Evolutionary conservation across 179 eudicot species (phyloP), one percentile per base, ranked within the genome.

Genomic region (Beta lomatogona): DNA sequence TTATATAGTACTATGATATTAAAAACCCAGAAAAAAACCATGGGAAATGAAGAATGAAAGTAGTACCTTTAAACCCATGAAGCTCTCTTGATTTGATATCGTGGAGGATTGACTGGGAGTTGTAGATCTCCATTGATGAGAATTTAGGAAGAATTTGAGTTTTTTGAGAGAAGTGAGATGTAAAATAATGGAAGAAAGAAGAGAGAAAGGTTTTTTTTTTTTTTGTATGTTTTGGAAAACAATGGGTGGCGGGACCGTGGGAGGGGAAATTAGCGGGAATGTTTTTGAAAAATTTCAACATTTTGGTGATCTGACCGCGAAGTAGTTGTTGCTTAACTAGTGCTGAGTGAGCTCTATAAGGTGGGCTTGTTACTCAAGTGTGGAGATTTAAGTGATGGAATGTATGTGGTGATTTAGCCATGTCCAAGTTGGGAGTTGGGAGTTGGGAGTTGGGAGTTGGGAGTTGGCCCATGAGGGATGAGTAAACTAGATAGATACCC

Each of bases 71-170:
- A 76, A 87, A 88, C 25, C 95, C 92, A 76, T 83, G 87, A 75
- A 92, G 89, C 77, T 92, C 90, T 77, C 92, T 83, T 36, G 91
- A 89, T 45, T 74, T 90, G 81, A 92, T 84, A 77, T 87, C 86
- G n/a, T 84, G 87, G 53, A 90, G 84, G 45, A 92, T 77, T 2
- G 93, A 92, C 19, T 79, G 75, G 11, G 81, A 82, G 18, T 67
- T 67, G 76, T 65, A 75, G 78, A 83, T 65, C 71, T 79, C 91
- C 95, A 91, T 91, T 82, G 85, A 68, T 36, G 74, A 21, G n/a
- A 52, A 36, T 36, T 36, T 36, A 36, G 41, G 41, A 6, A n/a
- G 25, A 57, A 22, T 31, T n/a, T 76, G 31, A 36, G 61, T 50
- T 28, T 28, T 74, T 72, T 21, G 73, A 45, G 73, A 41, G 69